Conservation (phyloP, 768 basidiomycete genomes). For the Amanita phalloides region DNA sequence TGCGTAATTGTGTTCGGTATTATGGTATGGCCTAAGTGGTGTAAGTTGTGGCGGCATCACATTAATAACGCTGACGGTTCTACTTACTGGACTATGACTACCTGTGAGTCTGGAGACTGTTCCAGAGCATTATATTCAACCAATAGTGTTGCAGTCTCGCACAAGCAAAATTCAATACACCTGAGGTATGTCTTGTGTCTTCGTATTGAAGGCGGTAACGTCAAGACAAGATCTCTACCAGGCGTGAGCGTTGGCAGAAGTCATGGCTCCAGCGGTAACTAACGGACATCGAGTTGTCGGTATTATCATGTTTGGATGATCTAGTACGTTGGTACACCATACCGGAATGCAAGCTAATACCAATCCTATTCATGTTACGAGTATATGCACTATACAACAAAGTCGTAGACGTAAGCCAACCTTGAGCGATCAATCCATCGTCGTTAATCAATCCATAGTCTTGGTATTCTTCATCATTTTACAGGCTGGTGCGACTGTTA, state of each 20-base stretch:
- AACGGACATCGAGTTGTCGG: not conserved
- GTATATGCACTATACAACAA: not conserved
- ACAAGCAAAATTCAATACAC: not conserved
- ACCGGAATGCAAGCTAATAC: not conserved
- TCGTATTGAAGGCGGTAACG: not conserved
- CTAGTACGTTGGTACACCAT: not conserved
- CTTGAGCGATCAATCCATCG: not conserved
- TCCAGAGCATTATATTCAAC: too few species aligned
- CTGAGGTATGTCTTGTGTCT: not conserved
- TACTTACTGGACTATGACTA: not conserved
- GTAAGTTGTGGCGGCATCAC: not conserved
- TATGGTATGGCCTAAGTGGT: not conserved
- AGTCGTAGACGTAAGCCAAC: not conserved
- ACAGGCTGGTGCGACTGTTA: not conserved
- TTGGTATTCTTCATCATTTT: not conserved
- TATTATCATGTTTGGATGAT: not conserved
- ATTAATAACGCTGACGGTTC: too few species aligned
- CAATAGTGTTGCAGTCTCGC: not conserved
- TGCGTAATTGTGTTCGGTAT: not conserved
- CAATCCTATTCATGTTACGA: not conserved
- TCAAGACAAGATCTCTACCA: not conserved
- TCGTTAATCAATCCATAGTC: not conserved
- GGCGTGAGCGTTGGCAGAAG: not conserved
- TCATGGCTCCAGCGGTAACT: not conserved
- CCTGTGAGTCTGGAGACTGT: not conserved